phyloP scores from a whole-genome alignment of 2,329 filamentous ascomycete genomes.

The Colletotrichum musicola region DNA sequence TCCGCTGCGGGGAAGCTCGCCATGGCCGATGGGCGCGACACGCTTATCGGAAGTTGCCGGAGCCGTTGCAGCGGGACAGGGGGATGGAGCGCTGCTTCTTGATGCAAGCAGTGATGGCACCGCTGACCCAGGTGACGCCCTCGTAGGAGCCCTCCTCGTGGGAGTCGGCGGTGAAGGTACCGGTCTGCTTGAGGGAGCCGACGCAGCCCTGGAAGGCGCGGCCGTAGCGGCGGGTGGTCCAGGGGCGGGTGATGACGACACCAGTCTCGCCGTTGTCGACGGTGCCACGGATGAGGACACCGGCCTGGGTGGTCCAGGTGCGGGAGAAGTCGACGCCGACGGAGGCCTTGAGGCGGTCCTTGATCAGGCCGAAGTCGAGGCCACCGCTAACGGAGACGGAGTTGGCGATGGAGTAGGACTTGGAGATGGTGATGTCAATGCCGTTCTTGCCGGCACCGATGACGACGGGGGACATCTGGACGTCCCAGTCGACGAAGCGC shows the following conservation, averaged over 20 bases:
- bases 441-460: slow-evolving; percentile 27
- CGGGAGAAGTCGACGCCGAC: slow-evolving; percentile 19
- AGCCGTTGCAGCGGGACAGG: not conserved
- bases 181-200: slow-evolving; percentile 23
- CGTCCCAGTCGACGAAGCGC: slow-evolving; percentile 39
- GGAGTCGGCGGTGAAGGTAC: slow-evolving; percentile 32
- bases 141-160: slow-evolving; percentile 29
- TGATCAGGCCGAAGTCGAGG: slow-evolving; percentile 16
- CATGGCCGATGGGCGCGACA: not conserved
- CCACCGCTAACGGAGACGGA: slow-evolving; percentile 9
- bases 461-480: slow-evolving; percentile 37
- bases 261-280: slow-evolving; percentile 29
- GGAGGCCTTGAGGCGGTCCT: slow-evolving; percentile 14
- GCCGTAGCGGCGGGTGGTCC: slow-evolving; percentile 36
- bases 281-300: slow-evolving; percentile 29
- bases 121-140: slow-evolving; percentile 27
- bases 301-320: slow-evolving; percentile 29
- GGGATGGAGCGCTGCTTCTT: slow-evolving; percentile 7
- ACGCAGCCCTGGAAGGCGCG: slow-evolving; percentile 35
- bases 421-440: slow-evolving; percentile 31
- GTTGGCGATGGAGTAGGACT: slow-evolving; percentile 30
- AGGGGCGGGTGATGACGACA: slow-evolving; percentile 31
- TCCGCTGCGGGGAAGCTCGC: not conserved
- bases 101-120: slow-evolving; percentile 25
- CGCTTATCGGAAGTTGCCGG: not conserved